Conservation (phyloP, 192 early-diverging fungal species). For the Mortierella hygrophila region DNA sequence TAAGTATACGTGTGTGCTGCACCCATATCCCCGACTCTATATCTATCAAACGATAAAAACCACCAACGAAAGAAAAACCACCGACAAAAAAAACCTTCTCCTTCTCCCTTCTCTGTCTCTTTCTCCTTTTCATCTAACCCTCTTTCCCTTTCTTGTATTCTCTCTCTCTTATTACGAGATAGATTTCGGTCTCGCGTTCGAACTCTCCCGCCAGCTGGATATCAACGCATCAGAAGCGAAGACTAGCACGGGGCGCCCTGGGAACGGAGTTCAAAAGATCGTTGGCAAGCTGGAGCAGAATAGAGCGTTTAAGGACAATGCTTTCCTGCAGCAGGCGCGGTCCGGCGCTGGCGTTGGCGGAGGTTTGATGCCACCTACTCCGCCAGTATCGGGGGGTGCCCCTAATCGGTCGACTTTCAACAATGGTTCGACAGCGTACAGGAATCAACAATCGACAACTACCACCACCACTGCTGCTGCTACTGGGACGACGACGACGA, state of each 20-base stretch:
- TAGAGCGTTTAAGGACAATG: constrained; percentile 41
- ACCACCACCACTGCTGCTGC: neutral
- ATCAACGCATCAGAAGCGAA: neutral
- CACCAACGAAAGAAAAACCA: neutral
- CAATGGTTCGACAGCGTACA: neutral
- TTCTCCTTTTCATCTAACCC: too few species aligned
- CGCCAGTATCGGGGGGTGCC: neutral
- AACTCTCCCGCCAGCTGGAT: constrained; percentile 37
- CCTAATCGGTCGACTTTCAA: neutral
- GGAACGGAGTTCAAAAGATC: neutral
- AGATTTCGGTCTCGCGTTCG: constrained; percentile 33
- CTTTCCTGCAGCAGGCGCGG: constrained; percentile 20
- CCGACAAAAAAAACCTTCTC: neutral
- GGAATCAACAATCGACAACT: neutral
- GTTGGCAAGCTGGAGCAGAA: constrained; percentile 35
- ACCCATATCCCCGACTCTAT: neutral
- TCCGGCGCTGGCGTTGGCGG: neutral
- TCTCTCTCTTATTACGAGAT: neutral
- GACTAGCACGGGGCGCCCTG: neutral
- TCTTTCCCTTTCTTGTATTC: neutral
- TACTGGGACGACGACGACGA: constrained; percentile 6
- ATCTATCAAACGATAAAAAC: neutral
- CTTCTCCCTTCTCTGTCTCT: neutral
- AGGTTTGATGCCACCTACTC: neutral
- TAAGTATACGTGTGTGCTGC: neutral